Conservation (phyloP, 2,329 filamentous ascomycete genomes). For the Penicillium expansum region DNA sequence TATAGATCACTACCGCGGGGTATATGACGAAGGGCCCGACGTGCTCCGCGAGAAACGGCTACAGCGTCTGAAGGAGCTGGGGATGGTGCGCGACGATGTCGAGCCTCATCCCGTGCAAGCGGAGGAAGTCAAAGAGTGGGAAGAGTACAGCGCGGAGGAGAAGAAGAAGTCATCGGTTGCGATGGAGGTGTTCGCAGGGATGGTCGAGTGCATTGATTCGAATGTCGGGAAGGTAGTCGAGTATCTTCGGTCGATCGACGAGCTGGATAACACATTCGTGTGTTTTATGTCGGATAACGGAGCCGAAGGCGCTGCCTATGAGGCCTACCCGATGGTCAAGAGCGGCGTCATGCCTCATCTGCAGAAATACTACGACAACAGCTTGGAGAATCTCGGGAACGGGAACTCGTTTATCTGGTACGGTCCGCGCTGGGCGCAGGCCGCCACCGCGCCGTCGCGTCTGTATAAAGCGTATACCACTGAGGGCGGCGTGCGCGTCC, state of each 20-base stretch:
- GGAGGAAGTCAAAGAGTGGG: constrained; percentile 47
- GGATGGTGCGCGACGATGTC: constrained; percentile 52
- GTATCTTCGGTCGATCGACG: constrained; percentile 55
- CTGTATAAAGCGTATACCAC: constrained; percentile 52
- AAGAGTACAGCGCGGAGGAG: constrained; percentile 37
- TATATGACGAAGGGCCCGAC: constrained; percentile 61
- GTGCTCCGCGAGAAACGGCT: constrained; percentile 55
- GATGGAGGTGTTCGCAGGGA: constrained; percentile 63
- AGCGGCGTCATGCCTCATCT: constrained; percentile 55
- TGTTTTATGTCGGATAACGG: constrained; percentile 65
- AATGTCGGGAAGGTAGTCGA: constrained; percentile 60
- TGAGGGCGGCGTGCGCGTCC: constrained; percentile 54
- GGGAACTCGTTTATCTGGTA: constrained; percentile 61
- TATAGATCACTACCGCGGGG: constrained; percentile 56
- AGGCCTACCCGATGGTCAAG: constrained; percentile 58
- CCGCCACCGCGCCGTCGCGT: constrained; percentile 51
- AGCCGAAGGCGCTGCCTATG: constrained; percentile 58
- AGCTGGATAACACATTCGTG: constrained; percentile 63
- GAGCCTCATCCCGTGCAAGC: constrained; percentile 38
- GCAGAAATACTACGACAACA: constrained; percentile 58
- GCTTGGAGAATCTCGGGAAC: constrained; percentile 57
- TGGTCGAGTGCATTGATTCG: constrained; percentile 62
- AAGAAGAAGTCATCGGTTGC: constrained; percentile 46
- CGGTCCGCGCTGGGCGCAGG: constrained; percentile 56
- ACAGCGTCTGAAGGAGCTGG: constrained; percentile 55